Conservation (phyloP, 345 rosid species). For the Zanthoxylum bungeanum region DNA sequence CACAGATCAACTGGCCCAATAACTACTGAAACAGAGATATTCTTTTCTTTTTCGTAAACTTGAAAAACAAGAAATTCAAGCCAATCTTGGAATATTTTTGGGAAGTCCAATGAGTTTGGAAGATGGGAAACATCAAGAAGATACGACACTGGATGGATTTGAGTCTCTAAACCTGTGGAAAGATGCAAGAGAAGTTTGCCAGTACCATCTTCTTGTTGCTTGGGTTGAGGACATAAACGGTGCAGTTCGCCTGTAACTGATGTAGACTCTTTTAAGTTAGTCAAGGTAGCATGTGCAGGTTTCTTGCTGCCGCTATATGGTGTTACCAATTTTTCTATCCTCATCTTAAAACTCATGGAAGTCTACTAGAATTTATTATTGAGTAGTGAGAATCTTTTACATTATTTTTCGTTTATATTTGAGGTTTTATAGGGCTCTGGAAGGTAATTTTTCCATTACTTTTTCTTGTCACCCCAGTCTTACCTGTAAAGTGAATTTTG, state of each 20-base stretch:
- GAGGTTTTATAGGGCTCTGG: conserved; percentile 32
- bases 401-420: conserved; percentile 23
- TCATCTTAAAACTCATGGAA: conserved; percentile 18
- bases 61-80: conserved; percentile 29
- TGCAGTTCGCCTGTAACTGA: conserved; percentile 41
- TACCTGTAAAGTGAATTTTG: conserved; percentile 72
- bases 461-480: conserved; percentile 20
- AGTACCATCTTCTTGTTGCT: conserved; percentile 39
- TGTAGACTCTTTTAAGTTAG: conserved; percentile 42
- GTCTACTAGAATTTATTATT: conserved; percentile 27
- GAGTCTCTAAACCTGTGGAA: conserved; percentile 28
- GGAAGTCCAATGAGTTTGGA: conserved; percentile 40
- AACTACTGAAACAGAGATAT: conserved; percentile 58
- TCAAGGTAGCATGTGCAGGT: conserved; percentile 45
- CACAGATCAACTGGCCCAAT: conserved; percentile 86
- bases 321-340: conserved; percentile 30
- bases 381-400: conserved; percentile 44
- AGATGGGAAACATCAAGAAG: conserved; percentile 24
- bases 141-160: conserved; percentile 29
- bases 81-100: conserved; percentile 38
- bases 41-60: conserved; percentile 30
- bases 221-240: conserved; percentile 32
- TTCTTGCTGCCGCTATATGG: conserved; percentile 32
- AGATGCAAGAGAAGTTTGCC: conserved; percentile 26
- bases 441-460: conserved; percentile 29